These are phyloP conservation scores for Ceratobasidium papillatum DNA, from an alignment of 1,284 basidiomycete species.

Conservation along the genomic window DNA sequence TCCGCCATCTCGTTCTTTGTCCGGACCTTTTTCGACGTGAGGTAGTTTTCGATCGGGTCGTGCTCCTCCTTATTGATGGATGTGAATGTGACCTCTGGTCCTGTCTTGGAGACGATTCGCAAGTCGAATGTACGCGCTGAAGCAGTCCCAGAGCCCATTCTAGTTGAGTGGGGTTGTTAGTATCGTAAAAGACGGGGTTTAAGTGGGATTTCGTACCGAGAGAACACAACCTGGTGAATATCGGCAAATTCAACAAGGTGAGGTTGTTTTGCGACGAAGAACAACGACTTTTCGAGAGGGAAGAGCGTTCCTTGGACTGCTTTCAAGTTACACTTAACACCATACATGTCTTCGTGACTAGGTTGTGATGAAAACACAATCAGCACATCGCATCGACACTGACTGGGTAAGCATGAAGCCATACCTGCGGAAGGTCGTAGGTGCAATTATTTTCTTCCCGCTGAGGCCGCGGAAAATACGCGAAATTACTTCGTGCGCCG, in stretches of 20 bases:
- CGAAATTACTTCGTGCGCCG: conserved; percentile 95
- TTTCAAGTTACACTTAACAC: conserved; percentile 97
- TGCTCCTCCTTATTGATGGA: conserved; percentile 97
- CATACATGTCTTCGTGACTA: conserved; percentile 78
- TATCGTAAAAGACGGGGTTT: neutral
- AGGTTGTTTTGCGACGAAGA: conserved; percentile 98
- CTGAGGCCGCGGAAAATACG: conserved; percentile 92
- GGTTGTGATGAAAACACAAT: neutral
- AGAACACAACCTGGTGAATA: conserved; percentile 92
- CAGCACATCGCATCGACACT: neutral
- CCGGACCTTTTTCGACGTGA: conserved; percentile 90
- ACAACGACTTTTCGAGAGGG: conserved; percentile 96
- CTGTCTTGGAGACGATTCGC: conserved; percentile 82
- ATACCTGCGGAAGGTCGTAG: conserved; percentile 83
- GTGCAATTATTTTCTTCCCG: conserved; percentile 88
- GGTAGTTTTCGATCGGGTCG: conserved; percentile 82
- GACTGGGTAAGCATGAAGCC: conserved; percentile 1
- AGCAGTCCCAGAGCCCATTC: conserved; percentile 84
- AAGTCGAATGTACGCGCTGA: conserved; percentile 96
- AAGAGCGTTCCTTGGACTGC: conserved; percentile 97
- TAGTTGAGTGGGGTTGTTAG: conserved; percentile 45
- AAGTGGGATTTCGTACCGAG: conserved; percentile 60
- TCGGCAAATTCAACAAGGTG: conserved; percentile 91
- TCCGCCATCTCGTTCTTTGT: conserved; percentile 99
- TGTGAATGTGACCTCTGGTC: conserved; percentile 88